Conservation (phyloP, 2,329 filamentous ascomycete species). For the Bipolaris sorokiniana region DNA sequence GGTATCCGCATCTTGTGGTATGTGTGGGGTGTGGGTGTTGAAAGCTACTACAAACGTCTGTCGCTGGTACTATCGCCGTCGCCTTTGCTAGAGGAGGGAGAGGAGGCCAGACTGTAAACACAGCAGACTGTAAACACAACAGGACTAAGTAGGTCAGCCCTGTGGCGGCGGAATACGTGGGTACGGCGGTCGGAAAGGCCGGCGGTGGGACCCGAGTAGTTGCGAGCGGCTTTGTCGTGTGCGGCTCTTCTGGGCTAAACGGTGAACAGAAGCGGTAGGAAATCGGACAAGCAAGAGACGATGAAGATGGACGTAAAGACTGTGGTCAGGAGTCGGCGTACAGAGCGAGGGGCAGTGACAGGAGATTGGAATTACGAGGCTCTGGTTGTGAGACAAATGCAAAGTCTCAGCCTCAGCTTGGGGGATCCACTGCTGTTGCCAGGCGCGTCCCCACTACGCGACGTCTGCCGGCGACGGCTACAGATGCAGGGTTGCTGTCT, state of each 20-base stretch:
- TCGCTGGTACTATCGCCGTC: not conserved
- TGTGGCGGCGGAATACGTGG: constrained; percentile 2
- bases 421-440: constrained; percentile 11
- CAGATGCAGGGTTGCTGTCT: constrained; percentile 9
- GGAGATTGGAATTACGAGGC: not conserved
- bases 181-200: constrained; percentile 1
- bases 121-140: not conserved
- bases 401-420: constrained; percentile 27
- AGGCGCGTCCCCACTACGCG: constrained; percentile 16
- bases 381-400: constrained; percentile 3
- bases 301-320: not conserved
- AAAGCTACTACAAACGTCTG: not conserved
- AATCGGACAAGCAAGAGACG: not conserved
- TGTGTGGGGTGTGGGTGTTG: not conserved
- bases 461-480: constrained; percentile 8
- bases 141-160: not conserved
- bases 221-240: not conserved
- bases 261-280: not conserved
- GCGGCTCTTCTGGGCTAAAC: not conserved
- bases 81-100: not conserved
- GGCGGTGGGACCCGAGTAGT: constrained; percentile 1
- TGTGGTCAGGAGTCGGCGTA: not conserved
- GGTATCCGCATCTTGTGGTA: constrained; percentile 51
- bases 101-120: not conserved
- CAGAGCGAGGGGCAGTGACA: constrained; percentile 4